Base-by-base conservation (phyloP, 202 grass and related monocot species). In the Bolboschoenoplectus hybrid region DNA sequence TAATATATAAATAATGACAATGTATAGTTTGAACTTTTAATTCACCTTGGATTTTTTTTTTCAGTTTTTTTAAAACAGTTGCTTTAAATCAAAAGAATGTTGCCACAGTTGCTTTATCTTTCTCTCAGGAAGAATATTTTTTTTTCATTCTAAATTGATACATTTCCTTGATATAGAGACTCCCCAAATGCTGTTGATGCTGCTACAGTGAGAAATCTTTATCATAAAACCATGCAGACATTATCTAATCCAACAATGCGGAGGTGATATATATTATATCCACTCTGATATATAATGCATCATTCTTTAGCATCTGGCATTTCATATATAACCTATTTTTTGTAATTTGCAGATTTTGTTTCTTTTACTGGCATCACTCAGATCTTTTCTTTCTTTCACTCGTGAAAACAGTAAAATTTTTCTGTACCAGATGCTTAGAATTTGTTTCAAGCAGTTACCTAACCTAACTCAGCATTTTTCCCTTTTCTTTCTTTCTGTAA, bases 371-470 rank as follows among this genome's bases (percentile, higher is more conserved):
- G 51, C 52, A 4, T 58, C 11, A 8, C 13, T 78, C 45, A 57
- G 50, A 79, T 19, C 3, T 38, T 53, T 78, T 78, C 51, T 79
- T 41, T 17, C 0, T 44, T 53, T 79, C 41, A 53, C 47, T 53
- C 11, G 53, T 40, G 13, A 41, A 79, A 41, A 58, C 52, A 60
- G 52, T 9, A 75, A 9, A 10, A 9, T 16, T 58, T 68, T 79
- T 60, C 35, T 73, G 50, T 60, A 40, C 2, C 1, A 61, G 75
- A 60, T 43, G 52, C 75, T 41, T 79, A 60, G 35, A 58, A 40
- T 79, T 79, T 79, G 51, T 58, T 79, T 57, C 74, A 58, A 58
- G 6, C 51, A 78, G 7, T 58, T 40, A n/a, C 74, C 34, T 39
- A 17, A 58, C 75, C 34, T 39, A 17, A 58, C 75, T 79, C 52